Evolutionary conservation across 2,329 filamentous ascomycete species (phyloP), one percentile per base, ranked within the genome.

Genomic region (Scedosporium dehoogii): DNA sequence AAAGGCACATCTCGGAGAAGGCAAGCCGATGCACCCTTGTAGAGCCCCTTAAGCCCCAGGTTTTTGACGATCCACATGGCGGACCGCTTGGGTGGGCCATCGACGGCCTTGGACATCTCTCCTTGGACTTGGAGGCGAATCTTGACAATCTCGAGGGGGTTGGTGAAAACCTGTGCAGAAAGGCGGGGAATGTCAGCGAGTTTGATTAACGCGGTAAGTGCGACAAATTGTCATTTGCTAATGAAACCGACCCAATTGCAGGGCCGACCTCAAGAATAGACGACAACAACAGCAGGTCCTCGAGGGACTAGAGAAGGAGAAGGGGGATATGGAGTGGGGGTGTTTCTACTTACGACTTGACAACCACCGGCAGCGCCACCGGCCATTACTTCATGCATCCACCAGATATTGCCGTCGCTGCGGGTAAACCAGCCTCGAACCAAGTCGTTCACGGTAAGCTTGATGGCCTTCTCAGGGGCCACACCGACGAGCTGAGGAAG

Each of bases 381-480:
- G 64, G 94, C 90, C 56, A 99, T 66, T 64, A 97, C 78, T 77
- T 99, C 94, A 65, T 86, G 79, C 33, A 79, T 77, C 69, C 85
- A 76, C 71, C 80, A 82, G 70, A 99, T 96, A 64, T 85, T 79
- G 59, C 89, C 88, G 51, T 83, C 86, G 66, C 91, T 84, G 70
- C 91, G 87, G 3, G 87, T 89, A 70, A 92, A 88, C 67, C 83
- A 81, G 7, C 84, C 82, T 71, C 94, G 88, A 23, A 96, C 91
- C 62, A 99, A 77, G 72, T 99, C 94, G 76, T 99, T 99, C 70
- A 99, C 92, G 0, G 94, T 99, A 66, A 99, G 85, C 80, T 99
- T 99, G 79, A 99, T 99, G 68, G 94, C 94, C 81, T 99, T 99
- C 75, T 99, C 94, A 1, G 94, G 94, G n/a, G 94, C 94, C 56